Evolutionary conservation across 192 early-diverging fungal species (phyloP).

Genomic region (Umbelopsis ramanniana): DNA sequence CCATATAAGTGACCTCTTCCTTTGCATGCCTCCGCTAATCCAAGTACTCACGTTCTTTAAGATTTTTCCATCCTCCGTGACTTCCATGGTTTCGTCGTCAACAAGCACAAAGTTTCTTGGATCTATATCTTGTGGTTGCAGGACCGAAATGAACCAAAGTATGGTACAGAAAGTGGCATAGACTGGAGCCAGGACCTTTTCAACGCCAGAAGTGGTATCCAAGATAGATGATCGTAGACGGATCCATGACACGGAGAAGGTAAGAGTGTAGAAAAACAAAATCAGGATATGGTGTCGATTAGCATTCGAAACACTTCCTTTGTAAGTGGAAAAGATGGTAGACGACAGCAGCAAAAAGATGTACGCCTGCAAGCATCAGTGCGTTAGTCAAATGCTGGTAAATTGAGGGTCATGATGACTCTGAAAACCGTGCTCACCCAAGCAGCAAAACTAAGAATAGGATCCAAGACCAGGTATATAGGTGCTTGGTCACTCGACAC

Average conservation of each 20-base stretch:
- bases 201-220: neutral
- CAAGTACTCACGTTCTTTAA: neutral
- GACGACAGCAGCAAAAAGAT: slow-evolving; percentile 8
- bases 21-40: neutral
- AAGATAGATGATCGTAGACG: neutral
- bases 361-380: neutral
- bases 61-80: neutral
- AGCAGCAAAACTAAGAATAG: slow-evolving; percentile 13
- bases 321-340: slow-evolving; percentile 16
- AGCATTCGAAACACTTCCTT: neutral
- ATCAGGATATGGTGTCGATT: slow-evolving; percentile 14
- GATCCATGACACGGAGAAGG: neutral
- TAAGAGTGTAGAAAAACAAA: neutral
- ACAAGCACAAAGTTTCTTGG: slow-evolving; percentile 9
- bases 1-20: neutral
- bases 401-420: neutral
- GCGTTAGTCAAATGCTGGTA: neutral
- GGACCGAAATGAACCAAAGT: neutral
- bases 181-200: slow-evolving; percentile 1
- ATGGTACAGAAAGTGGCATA: neutral
- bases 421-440: slow-evolving; percentile 1
- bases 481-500: neutral
- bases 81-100: slow-evolving; percentile 4
- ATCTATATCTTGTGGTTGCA: slow-evolving; percentile 12
- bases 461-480: neutral